Evolutionary conservation across 139 green algal species (phyloP).

Genomic region (Nannochloris sp.): DNA sequence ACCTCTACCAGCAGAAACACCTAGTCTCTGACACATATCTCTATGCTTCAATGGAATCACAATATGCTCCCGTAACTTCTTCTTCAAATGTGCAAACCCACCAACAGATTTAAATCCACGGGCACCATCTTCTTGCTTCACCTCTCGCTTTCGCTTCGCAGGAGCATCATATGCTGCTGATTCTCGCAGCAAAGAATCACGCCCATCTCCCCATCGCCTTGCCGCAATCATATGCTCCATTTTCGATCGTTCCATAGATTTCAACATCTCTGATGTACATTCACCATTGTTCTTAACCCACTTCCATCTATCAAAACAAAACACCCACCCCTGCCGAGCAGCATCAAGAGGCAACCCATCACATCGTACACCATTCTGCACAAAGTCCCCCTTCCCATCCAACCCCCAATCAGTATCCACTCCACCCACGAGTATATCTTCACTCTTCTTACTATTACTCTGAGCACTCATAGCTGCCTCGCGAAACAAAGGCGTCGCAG

Average conservation of each 20-base stretch:
- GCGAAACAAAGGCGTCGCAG: conserved; percentile 18
- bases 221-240: conserved; percentile 22
- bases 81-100: conserved; percentile 61
- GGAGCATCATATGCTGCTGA: neutral
- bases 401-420: neutral
- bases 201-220: conserved; percentile 23
- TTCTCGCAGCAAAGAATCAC: conserved; percentile 13
- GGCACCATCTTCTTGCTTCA: neutral
- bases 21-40: conserved; percentile 70
- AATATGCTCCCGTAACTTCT: conserved; percentile 64
- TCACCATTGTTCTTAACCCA: neutral
- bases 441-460: neutral
- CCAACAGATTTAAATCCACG: conserved; percentile 59
- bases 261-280: neutral
- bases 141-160: neutral
- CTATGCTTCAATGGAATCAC: conserved; percentile 73
- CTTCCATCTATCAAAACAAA: neutral
- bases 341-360: neutral
- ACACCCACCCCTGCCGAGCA: neutral
- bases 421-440: neutral
- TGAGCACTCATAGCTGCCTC: neutral
- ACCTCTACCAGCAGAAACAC: conserved; percentile 62
- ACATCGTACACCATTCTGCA: neutral
- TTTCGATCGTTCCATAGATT: neutral
- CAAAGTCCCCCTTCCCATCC: neutral